Evolutionary conservation across 179 eudicot species (phyloP).

Genomic region (Camellia oleifera): DNA sequence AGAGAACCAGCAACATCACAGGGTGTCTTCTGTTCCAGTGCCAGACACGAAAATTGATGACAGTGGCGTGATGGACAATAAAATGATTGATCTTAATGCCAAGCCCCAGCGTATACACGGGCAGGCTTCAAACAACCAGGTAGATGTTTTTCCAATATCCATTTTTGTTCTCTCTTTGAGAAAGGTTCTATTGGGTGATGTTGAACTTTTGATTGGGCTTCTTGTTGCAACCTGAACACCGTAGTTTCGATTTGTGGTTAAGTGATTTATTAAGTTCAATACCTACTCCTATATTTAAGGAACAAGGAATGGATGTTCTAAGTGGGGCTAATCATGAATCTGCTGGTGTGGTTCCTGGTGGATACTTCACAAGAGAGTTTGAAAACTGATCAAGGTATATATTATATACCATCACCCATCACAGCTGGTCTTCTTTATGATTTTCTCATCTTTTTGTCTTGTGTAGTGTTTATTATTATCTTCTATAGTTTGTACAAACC

Average conservation of each 20-base stretch:
- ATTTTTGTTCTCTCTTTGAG: neutral
- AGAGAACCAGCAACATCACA: constrained; percentile 38
- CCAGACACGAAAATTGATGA: constrained; percentile 17
- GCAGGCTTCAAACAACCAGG: constrained; percentile 48
- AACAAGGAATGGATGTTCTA: constrained; percentile 48
- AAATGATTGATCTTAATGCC: constrained; percentile 49
- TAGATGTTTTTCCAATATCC: constrained; percentile 13
- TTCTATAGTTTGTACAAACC: neutral
- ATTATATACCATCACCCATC: neutral
- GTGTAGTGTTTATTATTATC: neutral
- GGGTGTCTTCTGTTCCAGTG: constrained; percentile 20
- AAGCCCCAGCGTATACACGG: constrained; percentile 47
- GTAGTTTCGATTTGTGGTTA: neutral
- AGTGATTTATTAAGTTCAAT: constrained; percentile 1
- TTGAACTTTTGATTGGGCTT: neutral
- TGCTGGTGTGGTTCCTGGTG: constrained; percentile 52
- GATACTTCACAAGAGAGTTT: constrained; percentile 47
- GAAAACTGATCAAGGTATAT: constrained; percentile 59
- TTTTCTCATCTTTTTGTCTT: constrained; percentile 3
- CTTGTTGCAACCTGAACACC: neutral
- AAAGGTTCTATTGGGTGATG: neutral
- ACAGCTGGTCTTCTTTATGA: neutral
- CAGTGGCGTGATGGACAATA: constrained; percentile 34
- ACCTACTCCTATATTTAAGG: constrained; percentile 18
- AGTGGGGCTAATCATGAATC: constrained; percentile 48